Evolutionary conservation across 306 rosid species (phyloP), one percentile per base, ranked within the genome.

Genomic region (Pachyrhizus erosus): DNA sequence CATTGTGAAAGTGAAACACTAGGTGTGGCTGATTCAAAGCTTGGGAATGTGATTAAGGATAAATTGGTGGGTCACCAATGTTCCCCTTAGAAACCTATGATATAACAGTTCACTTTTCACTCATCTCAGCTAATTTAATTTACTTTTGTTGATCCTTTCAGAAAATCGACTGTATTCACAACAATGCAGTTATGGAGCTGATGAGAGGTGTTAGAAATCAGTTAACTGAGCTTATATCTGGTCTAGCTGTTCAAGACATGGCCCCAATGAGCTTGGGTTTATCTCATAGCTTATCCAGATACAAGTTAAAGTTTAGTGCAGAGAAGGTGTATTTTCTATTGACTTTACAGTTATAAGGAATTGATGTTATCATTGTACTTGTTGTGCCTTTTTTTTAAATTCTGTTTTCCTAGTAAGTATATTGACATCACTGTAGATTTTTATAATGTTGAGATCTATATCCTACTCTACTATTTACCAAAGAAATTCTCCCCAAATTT

Each of bases 191-290:
- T 27, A 96, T 96, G 99, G 99, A 93, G 85, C 88, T 96, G 88
- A 91, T 93, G 88, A 90, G 98, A 84, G 99, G 99, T 27, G 86
- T 96, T 15, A 89, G 99, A 84, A 76, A 82, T 84, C 99, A 93
- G 83, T 79, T 96, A 86, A 89, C 84, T 52, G 99, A 96, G 33
- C 92, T 96, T 70, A 87, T 93, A 78, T 70, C 91, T 0, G 98
- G 99, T 74, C 89, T 93, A 5, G 93, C 92, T 33, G 93, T 90
- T 61, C 96, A 96, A 83, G 99, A 96, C 80, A 76, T 93, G 93
- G 93, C 97, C 7, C 99, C 99, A 8, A 96, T 96, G 99, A 92
- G 94, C 87, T 84, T 96, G 89, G 99, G 98, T 70, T 88, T 96
- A 70, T 96, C 99, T 77, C 98, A 96, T 64, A 96, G 99, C 85